These are phyloP conservation scores for Globisporangium rhizosaccharum DNA, from an alignment of 352 stramenopile species.

Conservation along the genomic window DNA sequence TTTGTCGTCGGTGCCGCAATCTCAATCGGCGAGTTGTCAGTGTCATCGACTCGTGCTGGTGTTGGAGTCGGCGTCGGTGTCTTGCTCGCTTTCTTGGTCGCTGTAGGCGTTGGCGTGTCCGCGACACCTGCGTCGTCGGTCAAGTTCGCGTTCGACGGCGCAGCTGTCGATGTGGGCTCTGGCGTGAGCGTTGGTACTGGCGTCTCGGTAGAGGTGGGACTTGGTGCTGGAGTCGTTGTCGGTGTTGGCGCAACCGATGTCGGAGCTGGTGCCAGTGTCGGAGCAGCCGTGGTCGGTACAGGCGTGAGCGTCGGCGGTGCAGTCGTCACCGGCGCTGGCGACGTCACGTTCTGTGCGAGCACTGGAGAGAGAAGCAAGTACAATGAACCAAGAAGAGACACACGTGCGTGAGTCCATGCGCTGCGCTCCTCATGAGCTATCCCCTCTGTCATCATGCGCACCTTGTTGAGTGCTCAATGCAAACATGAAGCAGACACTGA, in stretches of 20 bases:
- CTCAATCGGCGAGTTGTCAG: neutral
- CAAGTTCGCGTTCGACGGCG: neutral
- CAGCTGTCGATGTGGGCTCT: neutral
- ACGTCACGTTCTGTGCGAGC: conserved; percentile 9
- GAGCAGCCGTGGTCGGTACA: conserved; percentile 1
- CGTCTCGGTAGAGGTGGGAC: neutral
- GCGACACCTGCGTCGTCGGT: neutral
- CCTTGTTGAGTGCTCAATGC: conserved; percentile 2
- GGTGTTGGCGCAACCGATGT: conserved; percentile 1
- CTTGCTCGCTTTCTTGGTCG: conserved; percentile 9
- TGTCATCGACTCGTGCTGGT: neutral
- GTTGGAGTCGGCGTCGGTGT: conserved; percentile 6
- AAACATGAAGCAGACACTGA: conserved; percentile 4
- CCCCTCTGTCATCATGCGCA: neutral
- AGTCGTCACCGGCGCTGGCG: neutral
- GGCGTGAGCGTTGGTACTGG: neutral
- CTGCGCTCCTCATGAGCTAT: neutral
- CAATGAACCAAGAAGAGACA: neutral
- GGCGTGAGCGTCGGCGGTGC: neutral
- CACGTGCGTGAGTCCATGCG: neutral
- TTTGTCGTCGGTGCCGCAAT: neutral
- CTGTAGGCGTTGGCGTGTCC: neutral
- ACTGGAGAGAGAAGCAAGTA: neutral
- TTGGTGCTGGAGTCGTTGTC: neutral
- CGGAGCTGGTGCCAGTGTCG: neutral